Evolutionary conservation across 306 rosid genomes (phyloP).

Genomic region (Cotoneaster glaucophyllus): DNA sequence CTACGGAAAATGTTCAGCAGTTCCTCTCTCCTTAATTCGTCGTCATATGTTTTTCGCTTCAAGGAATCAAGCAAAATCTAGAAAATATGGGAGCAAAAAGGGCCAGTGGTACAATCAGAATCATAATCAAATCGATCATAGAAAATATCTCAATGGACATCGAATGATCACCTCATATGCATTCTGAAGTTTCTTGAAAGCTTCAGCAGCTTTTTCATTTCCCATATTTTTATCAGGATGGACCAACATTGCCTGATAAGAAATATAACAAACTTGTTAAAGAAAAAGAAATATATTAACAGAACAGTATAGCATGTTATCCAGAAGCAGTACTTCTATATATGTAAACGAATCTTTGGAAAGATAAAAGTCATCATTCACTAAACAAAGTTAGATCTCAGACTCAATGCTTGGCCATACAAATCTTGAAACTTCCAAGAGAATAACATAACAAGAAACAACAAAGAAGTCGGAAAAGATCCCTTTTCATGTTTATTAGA

Average conservation of each 20-base stretch:
- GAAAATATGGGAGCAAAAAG: constrained; percentile 8
- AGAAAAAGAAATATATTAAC: constrained; percentile 1
- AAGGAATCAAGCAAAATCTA: constrained; percentile 84
- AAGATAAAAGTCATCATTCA: constrained; percentile 15
- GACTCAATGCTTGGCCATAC: background rate
- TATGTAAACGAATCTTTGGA: background rate
- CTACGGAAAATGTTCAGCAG: constrained; percentile 64
- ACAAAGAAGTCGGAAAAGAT: constrained; percentile 5
- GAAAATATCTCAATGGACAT: background rate
- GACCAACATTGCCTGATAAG: constrained; percentile 91
- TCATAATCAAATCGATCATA: background rate
- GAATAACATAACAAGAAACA: constrained; percentile 11
- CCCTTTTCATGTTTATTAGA: background rate
- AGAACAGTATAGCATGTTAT: constrained; percentile 23
- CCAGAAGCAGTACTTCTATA: background rate
- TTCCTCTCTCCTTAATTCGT: constrained; percentile 90
- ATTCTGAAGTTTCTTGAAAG: constrained; percentile 97
- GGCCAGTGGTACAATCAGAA: constrained; percentile 14
- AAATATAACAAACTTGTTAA: constrained; percentile 7
- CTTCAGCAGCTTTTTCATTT: constrained; percentile 94
- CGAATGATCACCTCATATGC: constrained; percentile 73
- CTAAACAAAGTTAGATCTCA: constrained; percentile 4
- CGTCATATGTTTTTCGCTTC: constrained; percentile 89
- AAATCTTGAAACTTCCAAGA: constrained; percentile 3
- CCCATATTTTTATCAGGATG: constrained; percentile 99